Conservation (phyloP, 305 asterid species). For the Fraxinus baroniana region DNA sequence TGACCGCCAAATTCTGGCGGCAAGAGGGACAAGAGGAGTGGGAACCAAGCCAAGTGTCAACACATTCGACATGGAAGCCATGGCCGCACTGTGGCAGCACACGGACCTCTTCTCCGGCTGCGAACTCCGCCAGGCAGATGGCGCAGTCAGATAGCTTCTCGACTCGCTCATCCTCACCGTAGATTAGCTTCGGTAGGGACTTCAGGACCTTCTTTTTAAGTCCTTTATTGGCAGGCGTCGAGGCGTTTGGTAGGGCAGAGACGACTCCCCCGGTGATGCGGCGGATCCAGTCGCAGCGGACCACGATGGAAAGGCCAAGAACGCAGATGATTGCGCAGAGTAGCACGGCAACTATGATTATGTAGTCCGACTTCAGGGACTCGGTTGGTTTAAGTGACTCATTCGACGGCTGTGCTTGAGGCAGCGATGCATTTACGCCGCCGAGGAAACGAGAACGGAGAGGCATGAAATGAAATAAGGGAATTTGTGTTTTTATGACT, state of each 20-base stretch:
- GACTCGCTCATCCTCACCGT: constrained; percentile 4
- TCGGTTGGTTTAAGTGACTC: neutral
- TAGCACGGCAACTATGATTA: constrained; percentile 41
- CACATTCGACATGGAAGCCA: constrained; percentile 39
- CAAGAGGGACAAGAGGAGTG: constrained; percentile 49
- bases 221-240: constrained; percentile 29
- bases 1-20: constrained; percentile 30
- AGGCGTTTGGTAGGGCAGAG: neutral
- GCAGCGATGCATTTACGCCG: constrained; percentile 12
- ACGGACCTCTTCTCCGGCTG: constrained; percentile 37
- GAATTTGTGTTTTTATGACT: neutral
- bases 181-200: constrained; percentile 33
- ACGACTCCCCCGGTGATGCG: constrained; percentile 20
- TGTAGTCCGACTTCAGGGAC: constrained; percentile 32
- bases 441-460: neutral
- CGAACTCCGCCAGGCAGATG: constrained; percentile 41
- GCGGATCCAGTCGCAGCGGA: constrained; percentile 45
- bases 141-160: constrained; percentile 36
- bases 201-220: constrained; percentile 36
- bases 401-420: neutral
- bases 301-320: constrained; percentile 39
- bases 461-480: constrained; percentile 1
- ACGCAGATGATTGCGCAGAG: constrained; percentile 45
- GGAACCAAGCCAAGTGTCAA: constrained; percentile 45
- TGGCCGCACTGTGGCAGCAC: constrained; percentile 49